These are phyloP conservation scores for Verticillium nubilum DNA, from an alignment of 2,329 filamentous ascomycete species.

Conservation along the genomic window DNA sequence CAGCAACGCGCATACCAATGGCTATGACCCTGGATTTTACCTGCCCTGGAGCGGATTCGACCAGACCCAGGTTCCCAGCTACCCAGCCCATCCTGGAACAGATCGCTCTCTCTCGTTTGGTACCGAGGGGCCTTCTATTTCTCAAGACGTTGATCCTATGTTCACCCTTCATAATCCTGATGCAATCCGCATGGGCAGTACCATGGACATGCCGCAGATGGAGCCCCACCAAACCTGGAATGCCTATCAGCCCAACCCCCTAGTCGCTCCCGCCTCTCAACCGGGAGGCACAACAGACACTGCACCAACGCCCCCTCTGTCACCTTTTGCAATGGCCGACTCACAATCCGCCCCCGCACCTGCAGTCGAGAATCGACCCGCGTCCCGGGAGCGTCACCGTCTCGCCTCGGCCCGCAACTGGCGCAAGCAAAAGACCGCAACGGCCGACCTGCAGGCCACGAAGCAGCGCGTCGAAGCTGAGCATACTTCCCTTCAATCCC, in stretches of 20 bases:
- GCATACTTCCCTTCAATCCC: neutral
- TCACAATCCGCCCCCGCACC: neutral
- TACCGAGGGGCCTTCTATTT: neutral
- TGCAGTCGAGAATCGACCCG: neutral
- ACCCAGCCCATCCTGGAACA: neutral
- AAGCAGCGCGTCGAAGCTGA: conserved; percentile 1
- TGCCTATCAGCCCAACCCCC: neutral
- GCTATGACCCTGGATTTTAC: neutral
- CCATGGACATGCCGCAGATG: neutral
- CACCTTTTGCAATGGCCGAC: neutral
- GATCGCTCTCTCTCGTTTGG: neutral
- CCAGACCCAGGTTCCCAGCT: neutral
- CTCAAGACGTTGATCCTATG: neutral
- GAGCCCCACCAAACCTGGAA: neutral
- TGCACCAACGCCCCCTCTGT: neutral
- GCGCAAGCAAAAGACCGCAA: conserved; percentile 7
- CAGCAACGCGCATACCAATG: too few relatives aligned
- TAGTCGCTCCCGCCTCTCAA: neutral
- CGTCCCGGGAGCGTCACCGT: conserved; percentile 5
- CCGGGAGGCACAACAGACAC: neutral
- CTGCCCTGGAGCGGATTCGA: neutral
- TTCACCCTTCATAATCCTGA: neutral
- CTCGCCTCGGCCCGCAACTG: conserved; percentile 9
- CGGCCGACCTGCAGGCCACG: conserved; percentile 1
- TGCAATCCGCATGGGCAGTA: neutral